These are phyloP conservation scores for Leishmania lainsoni DNA, from an alignment of 208 protist genomes.

Conservation along the genomic window DNA sequence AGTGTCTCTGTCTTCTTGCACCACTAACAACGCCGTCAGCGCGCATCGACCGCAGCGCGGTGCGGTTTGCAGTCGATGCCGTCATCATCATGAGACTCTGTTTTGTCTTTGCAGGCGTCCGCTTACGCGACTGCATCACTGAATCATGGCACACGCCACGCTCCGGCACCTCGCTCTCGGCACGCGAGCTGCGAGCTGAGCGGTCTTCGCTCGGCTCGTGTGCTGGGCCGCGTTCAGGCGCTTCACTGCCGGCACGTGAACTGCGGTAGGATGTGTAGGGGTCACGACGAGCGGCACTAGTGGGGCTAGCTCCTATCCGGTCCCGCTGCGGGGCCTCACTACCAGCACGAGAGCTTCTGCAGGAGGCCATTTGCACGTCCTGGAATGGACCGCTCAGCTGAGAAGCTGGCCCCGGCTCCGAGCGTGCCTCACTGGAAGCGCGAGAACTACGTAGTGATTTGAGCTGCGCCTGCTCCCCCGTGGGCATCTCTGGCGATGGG, in stretches of 20 bases:
- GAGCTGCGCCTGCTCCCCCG: slow-evolving; percentile 22
- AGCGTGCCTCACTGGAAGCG: slow-evolving; percentile 52
- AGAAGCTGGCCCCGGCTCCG: slow-evolving; percentile 23
- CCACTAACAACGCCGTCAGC: background rate
- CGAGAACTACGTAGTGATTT: slow-evolving; percentile 38
- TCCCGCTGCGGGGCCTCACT: slow-evolving; percentile 56
- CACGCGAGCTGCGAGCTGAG: slow-evolving; percentile 45
- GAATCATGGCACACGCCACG: slow-evolving; percentile 19
- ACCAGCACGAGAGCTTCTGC: slow-evolving; percentile 44
- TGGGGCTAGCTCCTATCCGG: slow-evolving; percentile 11
- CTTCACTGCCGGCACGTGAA: slow-evolving; percentile 57
- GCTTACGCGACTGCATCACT: slow-evolving; percentile 28
- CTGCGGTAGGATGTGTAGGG: slow-evolving; percentile 23
- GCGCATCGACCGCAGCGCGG: slow-evolving; percentile 4
- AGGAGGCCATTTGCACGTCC: slow-evolving; percentile 42
- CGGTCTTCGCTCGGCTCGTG: slow-evolving; percentile 18
- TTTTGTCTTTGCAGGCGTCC: slow-evolving; percentile 18
- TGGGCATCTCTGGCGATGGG: slow-evolving; percentile 45
- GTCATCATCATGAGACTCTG: slow-evolving; percentile 17
- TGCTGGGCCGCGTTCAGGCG: slow-evolving; percentile 30
- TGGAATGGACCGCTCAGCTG: slow-evolving; percentile 13
- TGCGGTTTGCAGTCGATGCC: slow-evolving; percentile 7
- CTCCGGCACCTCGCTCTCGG: slow-evolving; percentile 46
- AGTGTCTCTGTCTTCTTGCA: background rate
- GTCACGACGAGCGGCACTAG: slow-evolving; percentile 12